These are phyloP conservation scores for Austropuccinia psidii DNA, from an alignment of 1,284 basidiomycete genomes.

Conservation along the genomic window DNA sequence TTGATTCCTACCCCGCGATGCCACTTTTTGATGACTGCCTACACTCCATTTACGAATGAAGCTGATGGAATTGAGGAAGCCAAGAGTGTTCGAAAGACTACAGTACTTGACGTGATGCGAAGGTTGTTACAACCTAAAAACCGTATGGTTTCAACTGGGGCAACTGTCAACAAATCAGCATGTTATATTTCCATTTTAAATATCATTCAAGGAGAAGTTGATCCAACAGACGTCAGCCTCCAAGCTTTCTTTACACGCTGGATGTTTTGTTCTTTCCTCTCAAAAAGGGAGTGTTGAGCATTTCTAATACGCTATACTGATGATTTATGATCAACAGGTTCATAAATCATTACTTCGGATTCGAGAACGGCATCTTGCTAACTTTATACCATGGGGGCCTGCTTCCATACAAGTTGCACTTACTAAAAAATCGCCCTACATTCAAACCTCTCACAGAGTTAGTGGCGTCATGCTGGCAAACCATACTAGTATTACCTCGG, in stretches of 20 bases:
- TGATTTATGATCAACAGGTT: slow-evolving; percentile 57
- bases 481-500: slow-evolving; percentile 92
- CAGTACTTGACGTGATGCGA: slow-evolving; percentile 97
- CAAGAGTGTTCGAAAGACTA: slow-evolving; percentile 81
- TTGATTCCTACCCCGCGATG: slow-evolving; percentile 97
- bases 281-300: not conserved
- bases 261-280: not conserved
- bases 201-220: slow-evolving; percentile 97
- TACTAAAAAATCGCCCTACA: slow-evolving; percentile 81
- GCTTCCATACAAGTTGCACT: slow-evolving; percentile 96
- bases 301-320: not conserved
- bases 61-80: slow-evolving; percentile 54
- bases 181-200: slow-evolving; percentile 98
- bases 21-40: slow-evolving; percentile 99
- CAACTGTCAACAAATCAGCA: slow-evolving; percentile 70
- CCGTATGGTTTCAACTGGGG: slow-evolving; percentile 82
- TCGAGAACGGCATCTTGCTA: slow-evolving; percentile 88
- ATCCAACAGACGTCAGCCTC: slow-evolving; percentile 78
- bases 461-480: slow-evolving; percentile 98
- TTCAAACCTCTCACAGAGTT: slow-evolving; percentile 74
- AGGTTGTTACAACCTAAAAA: slow-evolving; percentile 96
- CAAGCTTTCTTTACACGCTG: not conserved
- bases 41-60: slow-evolving; percentile 96
- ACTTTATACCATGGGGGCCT: slow-evolving; percentile 98
- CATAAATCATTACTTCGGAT: slow-evolving; percentile 96